Percentiles rank a stretch among this genome's conserved stretches.
Evolutionary conservation across 2,329 filamentous ascomycete species (phyloP).

Genomic region (Fusarium sublunatum): DNA sequence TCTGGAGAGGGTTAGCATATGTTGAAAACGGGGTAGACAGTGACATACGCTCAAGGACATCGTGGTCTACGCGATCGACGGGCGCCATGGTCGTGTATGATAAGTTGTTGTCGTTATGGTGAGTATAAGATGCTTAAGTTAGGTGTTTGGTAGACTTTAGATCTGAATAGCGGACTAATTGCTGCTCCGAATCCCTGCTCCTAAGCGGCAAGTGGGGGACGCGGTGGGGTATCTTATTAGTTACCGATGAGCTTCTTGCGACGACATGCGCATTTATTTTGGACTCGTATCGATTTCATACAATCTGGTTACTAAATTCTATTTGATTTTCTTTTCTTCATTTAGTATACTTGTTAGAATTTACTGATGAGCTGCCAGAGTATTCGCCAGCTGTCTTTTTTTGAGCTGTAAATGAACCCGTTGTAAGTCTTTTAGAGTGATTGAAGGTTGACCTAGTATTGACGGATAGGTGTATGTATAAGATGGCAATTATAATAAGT

Average conservation of each 20-base stretch:
- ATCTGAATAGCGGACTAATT: constrained; percentile 20
- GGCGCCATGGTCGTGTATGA: constrained; percentile 54
- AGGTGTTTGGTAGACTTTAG: neutral
- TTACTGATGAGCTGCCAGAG: no score
- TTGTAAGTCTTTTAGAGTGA: no score
- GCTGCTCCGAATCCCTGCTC: constrained; percentile 17
- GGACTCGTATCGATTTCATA: neutral
- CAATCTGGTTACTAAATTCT: neutral
- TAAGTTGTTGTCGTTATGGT: constrained; percentile 3
- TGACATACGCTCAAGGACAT: constrained; percentile 54
- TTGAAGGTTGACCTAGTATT: no score
- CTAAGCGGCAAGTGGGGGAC: constrained; percentile 26
- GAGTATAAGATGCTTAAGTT: constrained; percentile 16
- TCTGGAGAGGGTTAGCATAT: constrained; percentile 52
- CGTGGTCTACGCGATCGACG: constrained; percentile 54
- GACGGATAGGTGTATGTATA: no score
- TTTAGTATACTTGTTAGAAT: no score
- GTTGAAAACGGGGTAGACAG: neutral
- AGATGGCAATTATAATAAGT: no score
- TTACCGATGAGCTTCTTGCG: constrained; percentile 1
- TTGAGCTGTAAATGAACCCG: no score
- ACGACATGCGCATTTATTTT: neutral
- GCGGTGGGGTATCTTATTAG: constrained; percentile 27
- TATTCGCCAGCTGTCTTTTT: no score
- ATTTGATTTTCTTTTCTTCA: no score